Base-by-base conservation (phyloP, 352 stramenopile genomes). In the Globisporangium rhizosaccharum region DNA sequence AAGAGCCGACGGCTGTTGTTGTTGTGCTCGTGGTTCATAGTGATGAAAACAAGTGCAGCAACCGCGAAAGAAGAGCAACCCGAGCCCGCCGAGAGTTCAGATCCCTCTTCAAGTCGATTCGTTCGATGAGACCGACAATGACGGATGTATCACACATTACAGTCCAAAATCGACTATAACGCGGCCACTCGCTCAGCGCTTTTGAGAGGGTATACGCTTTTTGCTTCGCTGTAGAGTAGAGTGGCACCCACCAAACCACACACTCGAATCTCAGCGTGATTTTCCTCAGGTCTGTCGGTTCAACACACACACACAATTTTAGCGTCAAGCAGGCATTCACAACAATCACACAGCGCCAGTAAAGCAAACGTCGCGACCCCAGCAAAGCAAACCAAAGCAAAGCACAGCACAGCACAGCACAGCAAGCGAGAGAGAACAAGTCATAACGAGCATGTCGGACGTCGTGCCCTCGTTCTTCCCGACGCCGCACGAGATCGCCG, bases 381-480 rank as follows among this genome's bases (percentile, higher is more conserved):
- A 28, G 52, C 10, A 41, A n/a, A 33, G 7, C 42, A 4, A 36
- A 46, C 0, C 44, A 42, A 53, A 6, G 10, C 39, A 30, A 30
- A 49, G 18, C 42, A 55, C 6, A 39, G 5, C 49, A 47, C 25
- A 51, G 23, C 20, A 23, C 0, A 23, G 17, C 36, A 52, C 7
- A 10, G 33, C 28, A 45, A 58, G 17, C 18, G 37, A 46, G 12
- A 46, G 15, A 46, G 5, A 46, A 15, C 11, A n/a, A 46, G 11
- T 15, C 37, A 46, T 15, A 46, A 8, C 7, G n/a, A 63, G 17
- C 33, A 90, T 90, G 80, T 81, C 72, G 18, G 77, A 88, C 59
- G 68, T 88, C 37, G 68, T 66, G 63, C 75, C 82, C 9, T 88
- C 75, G 17, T 92, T 92, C 70, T 92, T 92, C 69, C 82, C 82